Evolutionary conservation across 495 filamentous ascomycete species (phyloP), one percentile per base, ranked within the genome.

Genomic region (Mytilinidion resinicola): DNA sequence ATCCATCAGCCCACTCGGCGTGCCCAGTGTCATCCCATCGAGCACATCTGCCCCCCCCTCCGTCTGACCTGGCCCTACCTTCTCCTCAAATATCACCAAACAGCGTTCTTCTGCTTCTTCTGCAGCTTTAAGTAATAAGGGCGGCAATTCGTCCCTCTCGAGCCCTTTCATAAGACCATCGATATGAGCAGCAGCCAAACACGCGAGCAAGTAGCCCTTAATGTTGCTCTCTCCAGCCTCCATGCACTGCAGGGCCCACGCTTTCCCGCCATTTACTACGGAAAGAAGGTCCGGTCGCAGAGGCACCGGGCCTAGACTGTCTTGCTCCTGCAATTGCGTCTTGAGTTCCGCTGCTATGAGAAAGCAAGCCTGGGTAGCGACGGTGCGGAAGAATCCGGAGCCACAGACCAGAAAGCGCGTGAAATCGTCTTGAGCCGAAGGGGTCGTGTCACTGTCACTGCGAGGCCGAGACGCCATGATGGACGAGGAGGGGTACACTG

Each of bases 161-260:
- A 76, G 2, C 10, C 77, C 72, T 17, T 59, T 58, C 65, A 71
- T 69, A 4, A 80, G 51, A 9, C 65, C 77, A 4, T 79, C 67
- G 0, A 82, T 64, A 48, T 81, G 75, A 4, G 74, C 75, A 4
- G 56, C 33, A 0, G 83, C 50, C 5, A 79, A 54, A 3, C 58
- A 55, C 0, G 68, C 60, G 25, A 83, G 66, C 25, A 85, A 41
- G 43, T 78, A 78, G 0, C 76, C 78, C 57, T 84, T 85, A n/a
- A 78, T 69, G 59, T 82, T 84, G 0, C 77, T 81, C 65, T 83
- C 78, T 3, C 82, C 82, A 2, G 69, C 71, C 39, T 73, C 46
- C 4, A 84, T 72, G 35, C 67, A 70, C 9, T 57, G 56, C 64
- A 78, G 65, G 0, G 53, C 35, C 76, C 77, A 83, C 4, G 51